Conservation (phyloP, 768 basidiomycete genomes). For the Filobasidium floriforme region DNA sequence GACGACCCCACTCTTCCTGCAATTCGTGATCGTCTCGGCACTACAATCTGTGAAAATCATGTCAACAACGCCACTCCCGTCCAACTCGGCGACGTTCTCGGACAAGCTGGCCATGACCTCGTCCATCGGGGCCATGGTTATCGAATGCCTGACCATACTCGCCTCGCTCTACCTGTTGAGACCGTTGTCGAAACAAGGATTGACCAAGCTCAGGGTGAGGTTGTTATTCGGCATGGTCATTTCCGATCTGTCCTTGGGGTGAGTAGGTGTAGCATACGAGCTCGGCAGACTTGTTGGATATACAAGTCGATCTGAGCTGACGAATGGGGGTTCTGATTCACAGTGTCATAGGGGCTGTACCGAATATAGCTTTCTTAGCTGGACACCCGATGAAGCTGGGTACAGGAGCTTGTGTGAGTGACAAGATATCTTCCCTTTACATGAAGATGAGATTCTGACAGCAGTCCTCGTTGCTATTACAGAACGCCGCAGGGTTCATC, state of each 20-base stretch:
- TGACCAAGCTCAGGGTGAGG: slow-evolving; percentile 36
- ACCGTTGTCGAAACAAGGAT: slow-evolving; percentile 29
- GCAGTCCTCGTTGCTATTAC: background rate
- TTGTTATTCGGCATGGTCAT: slow-evolving; percentile 41
- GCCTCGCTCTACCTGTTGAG: slow-evolving; percentile 30
- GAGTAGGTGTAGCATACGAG: slow-evolving; percentile 15
- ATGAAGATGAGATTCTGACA: background rate
- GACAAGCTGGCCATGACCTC: slow-evolving; percentile 9
- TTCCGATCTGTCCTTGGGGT: slow-evolving; percentile 40
- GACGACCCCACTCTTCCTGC: no score
- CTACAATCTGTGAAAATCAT: no score
- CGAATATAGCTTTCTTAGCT: slow-evolving; percentile 27
- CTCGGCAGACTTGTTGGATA: background rate
- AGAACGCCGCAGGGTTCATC: slow-evolving; percentile 35
- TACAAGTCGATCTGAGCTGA: background rate
- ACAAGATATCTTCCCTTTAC: background rate
- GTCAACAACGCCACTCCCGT: no score
- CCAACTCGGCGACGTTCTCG: background rate
- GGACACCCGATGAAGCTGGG: slow-evolving; percentile 28
- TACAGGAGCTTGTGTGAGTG: slow-evolving; percentile 34
- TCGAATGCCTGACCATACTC: slow-evolving; percentile 31
- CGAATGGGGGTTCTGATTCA: background rate
- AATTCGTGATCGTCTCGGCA: no score
- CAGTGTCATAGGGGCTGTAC: slow-evolving; percentile 29
- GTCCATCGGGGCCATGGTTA: slow-evolving; percentile 31